These are phyloP conservation scores for Dictyostelium firmibasis DNA, from an alignment of 78 protist species.

Conservation along the genomic window DNA sequence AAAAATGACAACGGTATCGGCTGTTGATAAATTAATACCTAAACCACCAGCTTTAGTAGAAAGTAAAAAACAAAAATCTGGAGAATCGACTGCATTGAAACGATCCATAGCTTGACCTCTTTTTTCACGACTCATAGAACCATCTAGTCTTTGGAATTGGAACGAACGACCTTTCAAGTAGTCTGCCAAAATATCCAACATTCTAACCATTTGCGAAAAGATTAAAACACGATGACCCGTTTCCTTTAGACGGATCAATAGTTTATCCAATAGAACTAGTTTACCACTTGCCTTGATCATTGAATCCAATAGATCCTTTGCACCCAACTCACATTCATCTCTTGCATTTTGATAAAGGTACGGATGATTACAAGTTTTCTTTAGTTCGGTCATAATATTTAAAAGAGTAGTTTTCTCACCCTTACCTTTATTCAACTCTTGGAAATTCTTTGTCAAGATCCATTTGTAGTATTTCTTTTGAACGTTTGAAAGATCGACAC, in stretches of 20 bases:
- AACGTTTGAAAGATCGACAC: constrained; percentile 87
- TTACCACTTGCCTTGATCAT: constrained; percentile 87
- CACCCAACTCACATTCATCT: not conserved
- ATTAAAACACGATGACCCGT: constrained; percentile 95
- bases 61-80: constrained; percentile 93
- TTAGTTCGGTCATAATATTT: constrained; percentile 94
- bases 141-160: constrained; percentile 94
- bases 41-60: constrained; percentile 96
- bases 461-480: constrained; percentile 88
- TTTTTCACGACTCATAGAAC: constrained; percentile 81
- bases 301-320: constrained; percentile 35
- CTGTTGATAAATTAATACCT: constrained; percentile 95
- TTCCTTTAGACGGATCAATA: constrained; percentile 84
- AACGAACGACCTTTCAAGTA: constrained; percentile 88
- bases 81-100: constrained; percentile 88
- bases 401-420: constrained; percentile 81
- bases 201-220: constrained; percentile 94
- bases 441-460: constrained; percentile 84
- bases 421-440: constrained; percentile 66
- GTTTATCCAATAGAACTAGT: constrained; percentile 92
- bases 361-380: constrained; percentile 98
- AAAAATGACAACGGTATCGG: constrained; percentile 93
- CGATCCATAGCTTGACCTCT: constrained; percentile 94
- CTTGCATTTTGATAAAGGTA: constrained; percentile 86
- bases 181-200: constrained; percentile 93